phyloP scores from a whole-genome alignment of 2,329 filamentous ascomycete genomes.

The Nothophoma quercina region DNA sequence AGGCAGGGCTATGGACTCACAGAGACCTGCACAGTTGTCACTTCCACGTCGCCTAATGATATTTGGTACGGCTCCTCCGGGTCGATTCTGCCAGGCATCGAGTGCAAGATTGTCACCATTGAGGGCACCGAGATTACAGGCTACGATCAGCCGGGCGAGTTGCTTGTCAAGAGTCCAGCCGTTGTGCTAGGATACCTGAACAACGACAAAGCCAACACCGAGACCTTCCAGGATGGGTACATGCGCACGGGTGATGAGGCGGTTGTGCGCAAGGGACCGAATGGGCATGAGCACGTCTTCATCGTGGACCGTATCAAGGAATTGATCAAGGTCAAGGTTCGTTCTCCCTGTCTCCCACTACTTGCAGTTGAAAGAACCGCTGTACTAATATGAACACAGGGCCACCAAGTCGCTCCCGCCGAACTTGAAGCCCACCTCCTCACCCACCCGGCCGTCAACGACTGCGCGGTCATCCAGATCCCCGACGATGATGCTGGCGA shows the following conservation, averaged over 20 bases:
- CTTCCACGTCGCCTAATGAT: constrained; percentile 67
- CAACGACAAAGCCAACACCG: constrained; percentile 81
- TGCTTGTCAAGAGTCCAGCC: constrained; percentile 73
- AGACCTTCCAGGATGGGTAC: constrained; percentile 81
- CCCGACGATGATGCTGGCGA: constrained; percentile 69
- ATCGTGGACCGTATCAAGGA: constrained; percentile 85
- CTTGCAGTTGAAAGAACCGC: neutral
- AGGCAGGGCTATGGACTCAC: constrained; percentile 82
- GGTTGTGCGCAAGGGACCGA: constrained; percentile 65
- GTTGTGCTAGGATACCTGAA: constrained; percentile 85
- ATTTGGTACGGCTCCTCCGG: constrained; percentile 76
- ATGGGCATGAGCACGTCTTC: constrained; percentile 80
- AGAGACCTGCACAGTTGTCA: constrained; percentile 76
- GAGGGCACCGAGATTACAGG: constrained; percentile 75
- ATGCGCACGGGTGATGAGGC: constrained; percentile 77
- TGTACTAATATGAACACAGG: constrained; percentile 56
- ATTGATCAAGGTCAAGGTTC: constrained; percentile 79
- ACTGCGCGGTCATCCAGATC: constrained; percentile 80
- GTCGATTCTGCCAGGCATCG: constrained; percentile 69
- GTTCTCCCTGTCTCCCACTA: neutral
- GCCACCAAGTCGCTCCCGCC: constrained; percentile 82
- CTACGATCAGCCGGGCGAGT: constrained; percentile 79
- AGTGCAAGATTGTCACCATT: constrained; percentile 70
- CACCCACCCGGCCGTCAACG: constrained; percentile 75
- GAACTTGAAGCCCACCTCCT: constrained; percentile 84